A percentile compares a stretch with the other conserved stretches of the same genome.
phyloP scores from a whole-genome alignment of 495 filamentous ascomycete species.

The Neurospora sp. region DNA sequence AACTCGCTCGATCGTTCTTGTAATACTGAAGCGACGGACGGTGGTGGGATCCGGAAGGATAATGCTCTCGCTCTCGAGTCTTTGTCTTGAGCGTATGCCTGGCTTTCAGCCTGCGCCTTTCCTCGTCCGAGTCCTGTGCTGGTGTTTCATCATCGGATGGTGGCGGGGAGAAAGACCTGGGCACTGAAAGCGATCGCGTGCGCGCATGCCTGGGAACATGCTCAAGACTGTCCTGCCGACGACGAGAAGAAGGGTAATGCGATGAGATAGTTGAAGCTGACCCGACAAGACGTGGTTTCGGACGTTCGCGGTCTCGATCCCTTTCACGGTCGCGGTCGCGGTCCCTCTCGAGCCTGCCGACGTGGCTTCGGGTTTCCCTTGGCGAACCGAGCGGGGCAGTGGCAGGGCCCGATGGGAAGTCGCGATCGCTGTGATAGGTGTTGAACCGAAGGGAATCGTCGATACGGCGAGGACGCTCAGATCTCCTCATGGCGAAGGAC shows the following conservation, averaged over 20 bases:
- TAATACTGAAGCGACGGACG: slow-evolving; percentile 6
- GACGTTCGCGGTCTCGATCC: background rate
- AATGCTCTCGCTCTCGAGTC: background rate
- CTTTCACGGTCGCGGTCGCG: background rate
- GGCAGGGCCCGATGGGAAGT: background rate
- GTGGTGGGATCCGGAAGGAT: background rate
- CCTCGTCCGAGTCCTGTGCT: background rate
- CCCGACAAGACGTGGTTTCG: background rate
- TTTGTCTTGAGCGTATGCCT: background rate
- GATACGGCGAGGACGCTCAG: background rate
- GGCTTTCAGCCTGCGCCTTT: background rate
- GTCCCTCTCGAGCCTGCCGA: background rate
- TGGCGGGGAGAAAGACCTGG: background rate
- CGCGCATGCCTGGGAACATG: background rate
- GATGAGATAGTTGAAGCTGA: background rate
- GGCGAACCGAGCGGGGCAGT: background rate
- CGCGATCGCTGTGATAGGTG: slow-evolving; percentile 2
- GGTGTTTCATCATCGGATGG: background rate
- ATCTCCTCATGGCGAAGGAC: background rate
- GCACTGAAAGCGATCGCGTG: background rate
- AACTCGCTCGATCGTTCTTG: slow-evolving; percentile 6
- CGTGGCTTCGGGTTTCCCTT: background rate
- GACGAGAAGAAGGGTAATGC: background rate
- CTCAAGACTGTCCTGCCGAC: background rate
- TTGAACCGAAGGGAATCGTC: background rate